These are phyloP conservation scores for Debaryomyces udenii DNA, from an alignment of 1,139 yeast genomes.

Conservation along the genomic window DNA sequence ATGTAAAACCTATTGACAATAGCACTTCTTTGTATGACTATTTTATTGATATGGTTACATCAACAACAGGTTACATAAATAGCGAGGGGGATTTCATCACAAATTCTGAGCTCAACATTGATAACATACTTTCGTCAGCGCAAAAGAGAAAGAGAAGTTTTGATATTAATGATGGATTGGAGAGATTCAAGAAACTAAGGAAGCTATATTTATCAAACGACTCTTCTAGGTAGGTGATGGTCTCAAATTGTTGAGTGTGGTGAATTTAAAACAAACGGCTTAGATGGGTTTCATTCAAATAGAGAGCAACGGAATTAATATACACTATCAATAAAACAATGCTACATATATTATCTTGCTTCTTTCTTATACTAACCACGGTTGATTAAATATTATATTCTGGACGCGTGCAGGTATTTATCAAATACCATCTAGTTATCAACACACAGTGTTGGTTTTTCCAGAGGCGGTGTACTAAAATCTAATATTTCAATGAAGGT, in stretches of 20 bases:
- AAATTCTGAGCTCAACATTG: slow-evolving; percentile 21
- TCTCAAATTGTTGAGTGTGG: too few species aligned
- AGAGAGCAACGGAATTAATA: too few species aligned
- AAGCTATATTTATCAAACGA: slow-evolving; percentile 29
- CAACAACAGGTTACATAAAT: slow-evolving; percentile 26
- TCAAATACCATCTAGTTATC: too few species aligned
- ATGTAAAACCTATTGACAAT: slow-evolving; percentile 19
- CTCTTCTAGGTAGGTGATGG: slow-evolving; percentile 20
- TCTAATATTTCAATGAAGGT: slow-evolving; percentile 82
- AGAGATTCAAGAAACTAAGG: slow-evolving; percentile 36
- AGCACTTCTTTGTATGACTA: slow-evolving; percentile 22
- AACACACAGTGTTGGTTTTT: background rate
- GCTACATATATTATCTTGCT: too few species aligned
- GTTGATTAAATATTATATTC: too few species aligned
- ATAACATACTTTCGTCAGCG: slow-evolving; percentile 11
- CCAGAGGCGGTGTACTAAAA: slow-evolving; percentile 54
- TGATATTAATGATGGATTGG: slow-evolving; percentile 38
- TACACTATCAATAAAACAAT: too few species aligned
- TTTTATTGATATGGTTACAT: slow-evolving; percentile 27
- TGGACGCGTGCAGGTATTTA: too few species aligned
- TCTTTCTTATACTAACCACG: too few species aligned
- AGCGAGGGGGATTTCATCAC: slow-evolving; percentile 29
- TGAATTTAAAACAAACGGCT: too few species aligned
- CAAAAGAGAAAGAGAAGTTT: slow-evolving; percentile 23
- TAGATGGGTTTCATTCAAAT: too few species aligned